phyloP scores from a whole-genome alignment of 345 rosid genomes.

The Pelargonium nanum region DNA sequence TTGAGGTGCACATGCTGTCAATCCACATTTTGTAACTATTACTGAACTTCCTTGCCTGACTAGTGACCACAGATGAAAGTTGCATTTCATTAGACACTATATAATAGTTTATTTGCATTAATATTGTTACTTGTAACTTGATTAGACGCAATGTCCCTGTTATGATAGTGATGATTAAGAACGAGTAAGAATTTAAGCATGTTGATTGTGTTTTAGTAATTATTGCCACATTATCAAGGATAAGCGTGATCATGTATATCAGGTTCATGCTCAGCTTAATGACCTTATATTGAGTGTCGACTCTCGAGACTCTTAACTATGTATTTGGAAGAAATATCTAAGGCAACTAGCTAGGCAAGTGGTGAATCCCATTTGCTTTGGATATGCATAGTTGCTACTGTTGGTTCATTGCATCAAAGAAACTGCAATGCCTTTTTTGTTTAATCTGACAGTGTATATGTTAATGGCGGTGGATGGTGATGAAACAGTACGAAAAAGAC shows the following conservation, averaged over 20 bases:
- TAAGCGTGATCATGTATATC: not conserved
- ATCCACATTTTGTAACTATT: not conserved
- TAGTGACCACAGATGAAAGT: not conserved
- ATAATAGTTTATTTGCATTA: no score
- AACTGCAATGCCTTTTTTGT: not conserved
- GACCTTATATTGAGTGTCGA: not conserved
- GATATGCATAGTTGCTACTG: not conserved
- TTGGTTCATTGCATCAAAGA: slow-evolving; percentile 10
- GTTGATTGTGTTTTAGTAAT: not conserved
- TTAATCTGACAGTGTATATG: slow-evolving; percentile 2
- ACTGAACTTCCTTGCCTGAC: not conserved
- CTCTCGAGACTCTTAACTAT: no score
- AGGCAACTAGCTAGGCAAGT: slow-evolving; percentile 1
- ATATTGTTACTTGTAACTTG: not conserved
- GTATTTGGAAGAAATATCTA: slow-evolving; percentile 11
- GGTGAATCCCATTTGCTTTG: not conserved
- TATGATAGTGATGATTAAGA: not conserved
- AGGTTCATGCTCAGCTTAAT: not conserved
- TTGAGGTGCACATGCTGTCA: not conserved
- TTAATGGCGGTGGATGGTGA: slow-evolving; percentile 5
- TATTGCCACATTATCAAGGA: not conserved
- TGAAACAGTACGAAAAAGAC: slow-evolving; percentile 13
- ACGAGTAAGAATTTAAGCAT: not conserved
- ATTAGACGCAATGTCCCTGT: not conserved
- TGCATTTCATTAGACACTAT: not conserved